Base-by-base conservation (phyloP, 176 grass and related monocot species). In the Luzula sylvatica region DNA sequence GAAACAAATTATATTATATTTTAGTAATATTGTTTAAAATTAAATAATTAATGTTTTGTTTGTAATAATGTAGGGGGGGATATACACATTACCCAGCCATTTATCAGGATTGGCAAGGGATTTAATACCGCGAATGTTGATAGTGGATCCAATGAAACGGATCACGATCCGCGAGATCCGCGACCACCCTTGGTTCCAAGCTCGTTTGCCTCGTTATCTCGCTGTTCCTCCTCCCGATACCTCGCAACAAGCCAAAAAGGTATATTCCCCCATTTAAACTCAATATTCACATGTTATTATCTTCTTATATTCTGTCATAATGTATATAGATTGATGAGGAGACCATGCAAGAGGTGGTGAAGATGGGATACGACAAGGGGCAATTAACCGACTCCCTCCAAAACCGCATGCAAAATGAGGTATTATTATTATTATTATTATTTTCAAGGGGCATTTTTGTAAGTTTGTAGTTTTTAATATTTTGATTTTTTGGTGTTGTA, bases 1-100 rank as follows among this genome's bases (percentile, higher is more conserved):
- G n/a, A n/a, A n/a, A n/a, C n/a, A n/a, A n/a, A n/a, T n/a, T n/a
- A n/a, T n/a, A n/a, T n/a, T n/a, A n/a, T n/a, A n/a, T n/a, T n/a
- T n/a, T n/a, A n/a, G n/a, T n/a, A n/a, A n/a, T n/a, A n/a, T n/a
- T n/a, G n/a, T n/a, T n/a, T n/a, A n/a, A n/a, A n/a, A n/a, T n/a
- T n/a, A n/a, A n/a, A n/a, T n/a, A n/a, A n/a, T n/a, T n/a, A n/a
- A n/a, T n/a, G n/a, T n/a, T 35, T 35, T 7, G 9, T 35, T 35
- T 35, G 30, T 35, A 35, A 35, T 42, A 42, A 60, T 72, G n/a
- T 56, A 84, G 86, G 86, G 80, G 15, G 86, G 86, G 19, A 84
- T 90, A 84, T 90, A 90, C 68, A 84, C 80, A n/a, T 70, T 90
- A 68, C 86, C 86, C 35, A 80, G 78, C 57, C 80, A 90, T 67